Percentiles rank a stretch among this genome's conserved stretches.
phyloP scores from a whole-genome alignment of 805 yeast species.

The Sugiyamaella chiloensis region DNA sequence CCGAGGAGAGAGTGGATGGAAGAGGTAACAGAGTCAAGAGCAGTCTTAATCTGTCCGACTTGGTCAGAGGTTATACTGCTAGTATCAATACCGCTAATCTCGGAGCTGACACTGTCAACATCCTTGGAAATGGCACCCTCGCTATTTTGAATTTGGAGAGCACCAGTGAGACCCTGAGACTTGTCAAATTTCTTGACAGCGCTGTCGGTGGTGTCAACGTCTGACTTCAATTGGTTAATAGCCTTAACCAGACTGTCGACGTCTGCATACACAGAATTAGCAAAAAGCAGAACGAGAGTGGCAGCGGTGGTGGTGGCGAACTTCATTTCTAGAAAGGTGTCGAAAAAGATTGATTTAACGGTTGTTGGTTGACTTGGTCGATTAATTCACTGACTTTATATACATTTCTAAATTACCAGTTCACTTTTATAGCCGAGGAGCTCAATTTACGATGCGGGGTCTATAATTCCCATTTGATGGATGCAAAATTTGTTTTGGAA shows the following conservation, averaged over 20 bases:
- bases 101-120: conserved; percentile 15
- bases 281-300: background rate
- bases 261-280: conserved; percentile 1
- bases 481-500: too few relatives aligned
- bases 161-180: conserved; percentile 29
- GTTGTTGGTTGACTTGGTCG: too few relatives aligned
- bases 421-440: too few relatives aligned
- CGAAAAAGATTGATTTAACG: too few relatives aligned
- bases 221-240: conserved; percentile 13
- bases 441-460: too few relatives aligned
- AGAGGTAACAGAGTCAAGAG: conserved; percentile 12
- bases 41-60: conserved; percentile 11
- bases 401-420: too few relatives aligned
- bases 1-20: conserved; percentile 23
- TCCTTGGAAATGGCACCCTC: conserved; percentile 23
- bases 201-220: conserved; percentile 13
- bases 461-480: too few relatives aligned
- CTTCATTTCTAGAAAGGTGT: background rate
- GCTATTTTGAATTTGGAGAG: conserved; percentile 29
- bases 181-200: conserved; percentile 12
- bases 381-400: too few relatives aligned
- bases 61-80: conserved; percentile 16
- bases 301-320: background rate
- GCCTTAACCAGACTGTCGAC: conserved; percentile 10
- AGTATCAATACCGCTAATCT: conserved; percentile 13